These are phyloP conservation scores for Saururus chinensis DNA, from an alignment of 164 flowering plant species.

Conservation along the genomic window DNA sequence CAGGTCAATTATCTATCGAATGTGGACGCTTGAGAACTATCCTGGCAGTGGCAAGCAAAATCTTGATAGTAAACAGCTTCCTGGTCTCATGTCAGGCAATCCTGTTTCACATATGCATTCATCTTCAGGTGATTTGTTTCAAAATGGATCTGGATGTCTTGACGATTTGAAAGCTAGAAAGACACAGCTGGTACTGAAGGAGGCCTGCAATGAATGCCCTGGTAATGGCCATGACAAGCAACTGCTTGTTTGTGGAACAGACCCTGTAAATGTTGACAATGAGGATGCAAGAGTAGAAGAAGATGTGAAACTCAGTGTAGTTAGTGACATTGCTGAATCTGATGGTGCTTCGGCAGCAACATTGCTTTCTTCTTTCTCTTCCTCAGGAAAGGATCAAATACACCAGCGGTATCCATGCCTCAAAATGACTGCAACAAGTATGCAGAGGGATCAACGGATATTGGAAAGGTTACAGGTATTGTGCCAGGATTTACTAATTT, in stretches of 20 bases:
- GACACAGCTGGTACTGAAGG: conserved; percentile 9
- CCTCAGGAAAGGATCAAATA: conserved; percentile 20
- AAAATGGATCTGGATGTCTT: conserved; percentile 12
- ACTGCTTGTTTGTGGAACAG: conserved; percentile 11
- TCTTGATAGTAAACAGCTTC: conserved; percentile 6
- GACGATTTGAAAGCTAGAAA: conserved; percentile 4
- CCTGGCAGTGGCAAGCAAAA: conserved; percentile 17
- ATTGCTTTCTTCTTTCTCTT: conserved; percentile 8
- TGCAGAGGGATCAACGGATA: conserved; percentile 52
- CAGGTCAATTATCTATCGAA: conserved; percentile 45
- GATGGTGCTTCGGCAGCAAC: conserved; percentile 16
- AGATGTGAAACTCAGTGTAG: conserved; percentile 19
- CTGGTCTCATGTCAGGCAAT: conserved; percentile 6
- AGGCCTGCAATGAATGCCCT: conserved; percentile 8
- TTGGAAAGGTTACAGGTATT: conserved; percentile 53
- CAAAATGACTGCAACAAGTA: conserved; percentile 21
- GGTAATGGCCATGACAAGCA: conserved; percentile 14
- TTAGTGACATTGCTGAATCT: conserved; percentile 10
- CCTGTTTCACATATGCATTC: conserved; percentile 15
- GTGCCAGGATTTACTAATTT: background rate
- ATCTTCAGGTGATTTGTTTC: conserved; percentile 3
- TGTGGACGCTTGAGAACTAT: conserved; percentile 55
- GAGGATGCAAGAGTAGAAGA: conserved; percentile 11
- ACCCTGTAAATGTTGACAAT: conserved; percentile 11
- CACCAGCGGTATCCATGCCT: conserved; percentile 36